A percentile compares a stretch with the other conserved stretches of the same genome.
Conservation (phyloP, 1,139 yeast species). For the Blastobotrys persicus region DNA sequence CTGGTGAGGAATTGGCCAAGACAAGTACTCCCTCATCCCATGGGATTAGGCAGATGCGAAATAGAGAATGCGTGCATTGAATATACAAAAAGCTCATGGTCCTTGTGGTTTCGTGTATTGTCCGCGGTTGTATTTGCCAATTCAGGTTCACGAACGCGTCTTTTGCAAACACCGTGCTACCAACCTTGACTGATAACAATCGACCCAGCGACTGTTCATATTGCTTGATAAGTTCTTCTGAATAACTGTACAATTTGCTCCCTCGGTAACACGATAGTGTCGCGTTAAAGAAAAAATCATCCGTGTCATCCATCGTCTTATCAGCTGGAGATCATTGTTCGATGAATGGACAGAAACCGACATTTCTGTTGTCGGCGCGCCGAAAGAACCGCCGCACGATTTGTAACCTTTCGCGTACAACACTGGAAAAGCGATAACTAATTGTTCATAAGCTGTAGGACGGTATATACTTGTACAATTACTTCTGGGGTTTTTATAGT, state of each 20-base stretch:
- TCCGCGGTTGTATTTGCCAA: conserved; percentile 14
- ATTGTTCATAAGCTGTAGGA: too few relatives aligned
- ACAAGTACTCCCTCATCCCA: conserved; percentile 16
- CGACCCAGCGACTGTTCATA: conserved; percentile 17
- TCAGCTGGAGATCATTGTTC: background rate
- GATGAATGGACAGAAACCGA: background rate
- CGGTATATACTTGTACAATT: too few relatives aligned
- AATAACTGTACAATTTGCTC: conserved; percentile 20
- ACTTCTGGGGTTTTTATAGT: too few relatives aligned
- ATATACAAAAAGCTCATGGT: conserved; percentile 13
- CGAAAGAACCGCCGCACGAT: too few relatives aligned
- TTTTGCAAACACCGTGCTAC: conserved; percentile 3
- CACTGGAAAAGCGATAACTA: too few relatives aligned
- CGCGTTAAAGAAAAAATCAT: conserved; percentile 24
- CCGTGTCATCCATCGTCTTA: conserved; percentile 14
- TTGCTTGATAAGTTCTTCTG: conserved; percentile 1
- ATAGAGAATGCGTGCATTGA: conserved; percentile 8
- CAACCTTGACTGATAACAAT: conserved; percentile 8
- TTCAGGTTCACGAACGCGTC: conserved; percentile 7
- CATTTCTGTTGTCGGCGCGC: background rate
- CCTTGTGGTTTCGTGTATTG: conserved; percentile 5
- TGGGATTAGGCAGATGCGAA: conserved; percentile 12
- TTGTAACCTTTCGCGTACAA: too few relatives aligned
- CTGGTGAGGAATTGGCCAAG: conserved; percentile 22
- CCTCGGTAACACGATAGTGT: conserved; percentile 21